Evolutionary conservation across 2,329 filamentous ascomycete genomes (phyloP), one percentile per base, ranked within the genome.

Genomic region (Colletotrichum costaricense): DNA sequence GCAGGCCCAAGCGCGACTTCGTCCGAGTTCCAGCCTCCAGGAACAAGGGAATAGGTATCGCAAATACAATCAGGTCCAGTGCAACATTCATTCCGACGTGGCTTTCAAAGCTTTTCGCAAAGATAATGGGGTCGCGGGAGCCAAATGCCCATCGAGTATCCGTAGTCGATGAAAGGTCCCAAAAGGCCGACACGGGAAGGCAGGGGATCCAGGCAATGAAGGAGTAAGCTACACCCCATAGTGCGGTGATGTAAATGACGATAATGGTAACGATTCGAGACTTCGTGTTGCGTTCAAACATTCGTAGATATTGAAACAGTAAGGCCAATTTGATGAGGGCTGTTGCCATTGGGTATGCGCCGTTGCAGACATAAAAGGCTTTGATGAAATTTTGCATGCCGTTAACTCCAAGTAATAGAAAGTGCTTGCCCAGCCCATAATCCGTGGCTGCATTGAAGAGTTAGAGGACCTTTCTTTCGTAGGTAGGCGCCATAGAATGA

Each of bases 141-240:
- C 80, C 81, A 67, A 81, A 83, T 0, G 77, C 81, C 63, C 79
- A 83, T 16, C 72, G 67, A 7, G 63, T 14, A 1, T 71, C 22
- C 2, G 52, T 64, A 3, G 22, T 24, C 5, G 33, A 19, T 5
- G 54, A 49, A 69, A 78, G 77, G 52, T 80, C 49, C 80, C 81
- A 82, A 72, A 81, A 83, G 1, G 77, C 78, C 6, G 74, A 74
- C 1, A 83, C 73, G 2, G 80, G 80, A 26, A 79, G 75, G 64
- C 80, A 83, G 1, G 81, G 81, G 0, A 81, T 65, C 78, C 78
- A 81, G n/a, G 80, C 78, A 22, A 82, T 65, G 26, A 80, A 75
- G 7, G 77, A 77, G 58, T 80, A 82, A 1, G 76, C 75, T 30
- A 78, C 12, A 0, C 80, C 80, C 80, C 80, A 82, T 1, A 79